A percentile compares a stretch with the other conserved stretches of the same genome.
These are phyloP conservation scores for Fusarium sp. DNA, from an alignment of 2,329 filamentous ascomycete species.

Conservation along the genomic window DNA sequence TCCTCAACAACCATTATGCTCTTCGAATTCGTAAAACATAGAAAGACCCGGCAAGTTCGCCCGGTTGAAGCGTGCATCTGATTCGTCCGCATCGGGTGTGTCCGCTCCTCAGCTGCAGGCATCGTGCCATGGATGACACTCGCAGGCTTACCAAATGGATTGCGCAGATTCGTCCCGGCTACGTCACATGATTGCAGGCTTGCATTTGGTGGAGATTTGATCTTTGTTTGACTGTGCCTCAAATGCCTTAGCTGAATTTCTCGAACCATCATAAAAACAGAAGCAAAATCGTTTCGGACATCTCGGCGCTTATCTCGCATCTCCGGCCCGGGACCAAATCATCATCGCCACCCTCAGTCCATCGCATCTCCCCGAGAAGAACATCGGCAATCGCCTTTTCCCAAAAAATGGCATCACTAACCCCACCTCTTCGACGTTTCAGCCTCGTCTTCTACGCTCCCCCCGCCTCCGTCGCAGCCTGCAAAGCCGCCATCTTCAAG, in stretches of 20 bases:
- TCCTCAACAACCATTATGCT: neutral
- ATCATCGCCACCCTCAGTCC: conserved; percentile 4
- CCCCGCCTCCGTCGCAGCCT: conserved; percentile 56
- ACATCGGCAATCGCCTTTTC: neutral
- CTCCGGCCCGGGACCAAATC: conserved; percentile 20
- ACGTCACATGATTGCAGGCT: conserved; percentile 27
- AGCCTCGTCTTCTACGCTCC: conserved; percentile 66
- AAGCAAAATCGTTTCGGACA: conserved; percentile 12
- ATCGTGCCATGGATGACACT: conserved; percentile 18
- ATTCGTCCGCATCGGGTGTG: neutral
- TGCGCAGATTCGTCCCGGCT: neutral
- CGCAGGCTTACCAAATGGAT: neutral
- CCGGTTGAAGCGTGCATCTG: neutral
- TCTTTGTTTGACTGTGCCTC: neutral
- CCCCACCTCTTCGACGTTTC: conserved; percentile 37
- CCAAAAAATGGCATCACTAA: conserved; percentile 27
- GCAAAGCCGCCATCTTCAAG: conserved; percentile 68
- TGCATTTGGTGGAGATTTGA: conserved; percentile 1
- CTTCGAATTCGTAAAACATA: neutral
- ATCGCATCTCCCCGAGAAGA: neutral
- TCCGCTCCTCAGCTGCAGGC: conserved; percentile 15
- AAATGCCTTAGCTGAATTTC: neutral
- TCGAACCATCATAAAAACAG: conserved; percentile 11
- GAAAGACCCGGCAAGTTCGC: neutral
- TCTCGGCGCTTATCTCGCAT: neutral